phyloP scores from a whole-genome alignment of 1,139 yeast species.

The Pichia sp. region DNA sequence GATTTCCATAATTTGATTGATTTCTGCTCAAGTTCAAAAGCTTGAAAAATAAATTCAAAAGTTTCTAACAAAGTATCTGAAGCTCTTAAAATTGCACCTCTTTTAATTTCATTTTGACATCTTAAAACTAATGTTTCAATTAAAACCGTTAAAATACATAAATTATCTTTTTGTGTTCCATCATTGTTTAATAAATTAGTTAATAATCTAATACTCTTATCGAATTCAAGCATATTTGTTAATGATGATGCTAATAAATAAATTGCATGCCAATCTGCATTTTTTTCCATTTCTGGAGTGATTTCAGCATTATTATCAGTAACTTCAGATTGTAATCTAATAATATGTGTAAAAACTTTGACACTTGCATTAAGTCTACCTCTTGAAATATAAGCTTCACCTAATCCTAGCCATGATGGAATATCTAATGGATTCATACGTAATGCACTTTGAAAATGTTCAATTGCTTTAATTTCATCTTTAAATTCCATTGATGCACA shows the following conservation, averaged over 20 bases:
- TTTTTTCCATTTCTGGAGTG: conserved; percentile 13
- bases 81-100: conserved; percentile 64
- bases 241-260: conserved; percentile 65
- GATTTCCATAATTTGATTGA: conserved; percentile 53
- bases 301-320: conserved; percentile 25
- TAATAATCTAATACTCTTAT: conserved; percentile 33
- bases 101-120: conserved; percentile 44
- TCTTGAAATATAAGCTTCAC: conserved; percentile 82
- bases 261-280: conserved; percentile 46
- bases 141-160: conserved; percentile 51
- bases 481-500: conserved; percentile 67
- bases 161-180: conserved; percentile 40
- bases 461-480: conserved; percentile 75
- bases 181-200: conserved; percentile 35
- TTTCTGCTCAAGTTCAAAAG: conserved; percentile 35
- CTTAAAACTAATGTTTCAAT: conserved; percentile 53
- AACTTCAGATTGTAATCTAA: conserved; percentile 39
- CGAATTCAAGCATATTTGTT: conserved; percentile 45
- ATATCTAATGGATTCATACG: conserved; percentile 61
- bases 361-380: conserved; percentile 85
- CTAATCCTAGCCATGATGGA: conserved; percentile 88
- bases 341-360: conserved; percentile 70
- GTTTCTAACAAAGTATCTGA: conserved; percentile 40
- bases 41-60: conserved; percentile 41
- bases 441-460: conserved; percentile 81